These are phyloP conservation scores for Phytophthora pseudosyringae DNA, from an alignment of 352 stramenopile genomes.

Conservation along the genomic window DNA sequence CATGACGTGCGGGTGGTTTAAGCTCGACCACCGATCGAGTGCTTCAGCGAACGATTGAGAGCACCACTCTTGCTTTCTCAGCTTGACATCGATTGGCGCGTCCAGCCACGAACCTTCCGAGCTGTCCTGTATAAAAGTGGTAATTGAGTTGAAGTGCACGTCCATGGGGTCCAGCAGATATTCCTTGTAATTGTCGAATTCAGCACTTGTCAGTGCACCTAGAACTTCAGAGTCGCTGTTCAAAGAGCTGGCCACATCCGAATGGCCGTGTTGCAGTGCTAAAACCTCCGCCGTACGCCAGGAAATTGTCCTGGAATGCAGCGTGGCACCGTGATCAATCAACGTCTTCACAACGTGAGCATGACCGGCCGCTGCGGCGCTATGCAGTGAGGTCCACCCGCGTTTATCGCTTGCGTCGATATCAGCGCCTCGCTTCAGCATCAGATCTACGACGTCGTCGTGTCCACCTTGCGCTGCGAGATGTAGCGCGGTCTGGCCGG, in stretches of 20 bases:
- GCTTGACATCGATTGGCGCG: conserved; percentile 6
- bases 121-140: neutral
- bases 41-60: conserved; percentile 15
- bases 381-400: conserved; percentile 24
- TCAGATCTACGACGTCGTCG: neutral
- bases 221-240: too few species aligned
- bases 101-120: conserved; percentile 11
- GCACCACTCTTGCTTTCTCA: neutral
- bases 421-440: neutral
- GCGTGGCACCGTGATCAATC: neutral
- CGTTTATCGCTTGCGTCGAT: conserved; percentile 7
- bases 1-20: conserved; percentile 35
- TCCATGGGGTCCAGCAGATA: conserved; percentile 10
- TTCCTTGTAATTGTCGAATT: conserved; percentile 2
- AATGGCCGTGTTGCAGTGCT: conserved; percentile 1
- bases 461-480: conserved; percentile 1
- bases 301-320: conserved; percentile 1
- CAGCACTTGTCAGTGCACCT: neutral
- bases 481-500: conserved; percentile 4
- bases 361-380: neutral
- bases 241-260: neutral
- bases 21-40: conserved; percentile 16
- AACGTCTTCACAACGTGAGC: neutral
- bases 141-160: neutral
- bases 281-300: conserved; percentile 1